Percentiles rank a stretch among this genome's conserved stretches.
phyloP scores from a whole-genome alignment of 495 filamentous ascomycete species.

The Acidomyces sp. region DNA sequence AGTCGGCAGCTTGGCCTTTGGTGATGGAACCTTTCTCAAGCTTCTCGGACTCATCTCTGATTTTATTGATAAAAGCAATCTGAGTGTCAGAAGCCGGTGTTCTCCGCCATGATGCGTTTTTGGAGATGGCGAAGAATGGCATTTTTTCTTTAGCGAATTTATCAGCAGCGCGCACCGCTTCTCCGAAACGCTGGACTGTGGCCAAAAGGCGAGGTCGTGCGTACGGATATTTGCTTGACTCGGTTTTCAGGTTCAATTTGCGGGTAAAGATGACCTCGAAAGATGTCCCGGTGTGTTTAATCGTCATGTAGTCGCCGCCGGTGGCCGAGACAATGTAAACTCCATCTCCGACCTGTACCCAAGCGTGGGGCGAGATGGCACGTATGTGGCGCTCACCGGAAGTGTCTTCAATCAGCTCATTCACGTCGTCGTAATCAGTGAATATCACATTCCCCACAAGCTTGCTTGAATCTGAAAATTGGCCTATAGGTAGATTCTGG shows the following conservation, averaged over 20 bases:
- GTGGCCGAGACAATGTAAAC: constrained; percentile 52
- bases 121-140: constrained; percentile 43
- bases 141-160: constrained; percentile 58
- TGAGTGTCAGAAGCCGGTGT: constrained; percentile 54
- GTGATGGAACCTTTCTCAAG: constrained; percentile 46
- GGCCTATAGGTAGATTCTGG: too few species aligned
- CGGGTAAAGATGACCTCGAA: constrained; percentile 22
- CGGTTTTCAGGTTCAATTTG: constrained; percentile 8
- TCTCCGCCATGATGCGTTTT: constrained; percentile 52
- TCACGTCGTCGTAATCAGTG: constrained; percentile 78
- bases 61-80: constrained; percentile 56
- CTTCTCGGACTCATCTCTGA: constrained; percentile 41
- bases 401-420: constrained; percentile 76
- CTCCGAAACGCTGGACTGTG: constrained; percentile 42
- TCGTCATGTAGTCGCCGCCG: constrained; percentile 40
- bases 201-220: constrained; percentile 55
- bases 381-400: constrained; percentile 66
- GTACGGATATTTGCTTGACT: constrained; percentile 36
- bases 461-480: too few species aligned
- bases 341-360: constrained; percentile 58
- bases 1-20: constrained; percentile 73
- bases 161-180: constrained; percentile 71
- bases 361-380: constrained; percentile 54
- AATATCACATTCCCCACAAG: constrained; percentile 43
- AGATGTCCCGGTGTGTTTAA: constrained; percentile 6